Conservation (phyloP, 495 filamentous ascomycete genomes). For the Neurospora cerealis region DNA sequence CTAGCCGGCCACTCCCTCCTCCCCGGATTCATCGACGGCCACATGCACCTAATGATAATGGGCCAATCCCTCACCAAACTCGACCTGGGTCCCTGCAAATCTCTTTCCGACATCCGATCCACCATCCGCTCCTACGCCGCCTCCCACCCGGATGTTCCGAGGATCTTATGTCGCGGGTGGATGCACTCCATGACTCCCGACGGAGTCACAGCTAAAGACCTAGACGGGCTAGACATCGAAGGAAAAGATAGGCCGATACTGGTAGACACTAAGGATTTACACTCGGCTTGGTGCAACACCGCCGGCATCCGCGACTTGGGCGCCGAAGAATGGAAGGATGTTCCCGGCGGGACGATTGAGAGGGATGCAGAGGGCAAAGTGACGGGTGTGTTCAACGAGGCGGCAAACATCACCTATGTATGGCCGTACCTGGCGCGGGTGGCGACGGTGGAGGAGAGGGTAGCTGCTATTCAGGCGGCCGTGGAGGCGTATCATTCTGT, state of each 20-base stretch:
- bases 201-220: slow-evolving; percentile 40
- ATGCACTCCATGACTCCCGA: slow-evolving; percentile 49
- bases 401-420: slow-evolving; percentile 44
- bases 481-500: slow-evolving; percentile 41
- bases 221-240: slow-evolving; percentile 46
- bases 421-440: slow-evolving; percentile 49
- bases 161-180: slow-evolving; percentile 50
- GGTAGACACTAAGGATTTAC: slow-evolving; percentile 53
- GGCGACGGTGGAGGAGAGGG: slow-evolving; percentile 42
- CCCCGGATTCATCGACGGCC: slow-evolving; percentile 56
- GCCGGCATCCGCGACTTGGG: slow-evolving; percentile 44
- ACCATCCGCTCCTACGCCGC: slow-evolving; percentile 41
- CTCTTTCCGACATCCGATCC: slow-evolving; percentile 42
- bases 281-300: slow-evolving; percentile 53
- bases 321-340: slow-evolving; percentile 36
- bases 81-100: slow-evolving; percentile 42
- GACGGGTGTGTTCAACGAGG: slow-evolving; percentile 48
- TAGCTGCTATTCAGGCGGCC: slow-evolving; percentile 38
- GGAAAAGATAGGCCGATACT: slow-evolving; percentile 43
- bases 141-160: slow-evolving; percentile 35
- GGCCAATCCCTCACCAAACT: slow-evolving; percentile 50
- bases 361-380: slow-evolving; percentile 41
- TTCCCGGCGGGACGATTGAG: slow-evolving; percentile 47
- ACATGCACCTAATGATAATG: slow-evolving; percentile 53
- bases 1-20: slow-evolving; percentile 40